Conservation (phyloP, 169 alveolate species). For the Ichthyophthirius multifiliis region DNA sequence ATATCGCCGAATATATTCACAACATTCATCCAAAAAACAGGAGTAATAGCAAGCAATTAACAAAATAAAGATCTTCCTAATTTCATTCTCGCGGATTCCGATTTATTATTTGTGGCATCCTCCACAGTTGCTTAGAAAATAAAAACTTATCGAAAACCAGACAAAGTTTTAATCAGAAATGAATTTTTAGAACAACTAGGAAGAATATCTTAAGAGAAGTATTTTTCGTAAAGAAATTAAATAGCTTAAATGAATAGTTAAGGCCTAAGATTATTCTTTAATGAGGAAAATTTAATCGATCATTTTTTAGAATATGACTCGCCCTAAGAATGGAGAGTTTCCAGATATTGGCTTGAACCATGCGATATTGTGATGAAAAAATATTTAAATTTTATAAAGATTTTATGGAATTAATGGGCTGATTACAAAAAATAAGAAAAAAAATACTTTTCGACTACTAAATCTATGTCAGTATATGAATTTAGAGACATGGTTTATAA, state of each 20-base stretch:
- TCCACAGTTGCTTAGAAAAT: not conserved
- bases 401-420: not conserved
- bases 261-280: not conserved
- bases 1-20: not conserved
- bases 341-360: conserved; percentile 60
- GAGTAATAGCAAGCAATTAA: not conserved
- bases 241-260: not conserved
- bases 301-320: not conserved
- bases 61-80: no score
- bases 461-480: conserved; percentile 57
- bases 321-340: not conserved
- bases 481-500: conserved; percentile 29
- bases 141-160: not conserved
- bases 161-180: not conserved
- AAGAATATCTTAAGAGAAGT: not conserved
- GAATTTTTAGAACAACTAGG: not conserved
- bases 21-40: not conserved
- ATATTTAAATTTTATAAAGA: conserved; percentile 21
- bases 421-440: not conserved
- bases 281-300: not conserved
- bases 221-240: not conserved
- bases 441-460: not conserved
- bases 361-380: conserved; percentile 43
- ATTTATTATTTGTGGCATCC: not conserved
- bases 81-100: not conserved